Base-by-base conservation (phyloP, 2,329 filamentous ascomycete genomes). In the Penicillium sp. region DNA sequence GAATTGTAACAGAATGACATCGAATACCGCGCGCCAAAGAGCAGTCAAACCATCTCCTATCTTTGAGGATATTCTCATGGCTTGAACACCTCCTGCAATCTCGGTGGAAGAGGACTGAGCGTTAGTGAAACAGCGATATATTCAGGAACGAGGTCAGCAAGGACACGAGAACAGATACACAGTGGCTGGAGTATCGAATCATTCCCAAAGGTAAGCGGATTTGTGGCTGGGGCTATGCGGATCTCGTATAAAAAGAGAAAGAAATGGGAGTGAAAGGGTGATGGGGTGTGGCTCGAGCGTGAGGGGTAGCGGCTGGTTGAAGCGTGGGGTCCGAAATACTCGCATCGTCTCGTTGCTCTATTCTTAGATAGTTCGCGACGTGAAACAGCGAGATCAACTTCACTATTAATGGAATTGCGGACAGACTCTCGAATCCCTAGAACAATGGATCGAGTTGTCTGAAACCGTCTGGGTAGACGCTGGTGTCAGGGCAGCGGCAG, bases 171-270 rank as follows among this genome's bases (percentile, higher is more conserved):
- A 9, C 20, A 39, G 13, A 40, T 27, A 40, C 13, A 27, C 15
- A 44, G 50, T 59, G 51, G 55, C 57, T 58, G 28, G 57, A 53
- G 49, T 28, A 31, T 37, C 56, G 45, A 60, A 58, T 55, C 50
- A 51, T 3, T 15, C 37, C 32, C 15, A 2, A 18, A 18, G 25
- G 25, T 56, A 44, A 47, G 47, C 20, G 28, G 42, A 18, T 37
- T 35, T 37, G 57, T 52, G 54, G 54, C 50, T 54, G 57, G 37
- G 57, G 54, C 56, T 46, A 25, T 46, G 56, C 44, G 44, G 37
- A 10, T 20, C 12, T 3, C 12, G 23, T 7, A 8, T 4, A 13
- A 10, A 40, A 27, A 24, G 12, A 7, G 38, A 25, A 8, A n/a
- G 29, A 32, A 20, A 28, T 6, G 47, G 35, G 29, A 45, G n/a